Conservation (phyloP, 2,329 filamentous ascomycete genomes). For the Coniochaeta sp. region DNA sequence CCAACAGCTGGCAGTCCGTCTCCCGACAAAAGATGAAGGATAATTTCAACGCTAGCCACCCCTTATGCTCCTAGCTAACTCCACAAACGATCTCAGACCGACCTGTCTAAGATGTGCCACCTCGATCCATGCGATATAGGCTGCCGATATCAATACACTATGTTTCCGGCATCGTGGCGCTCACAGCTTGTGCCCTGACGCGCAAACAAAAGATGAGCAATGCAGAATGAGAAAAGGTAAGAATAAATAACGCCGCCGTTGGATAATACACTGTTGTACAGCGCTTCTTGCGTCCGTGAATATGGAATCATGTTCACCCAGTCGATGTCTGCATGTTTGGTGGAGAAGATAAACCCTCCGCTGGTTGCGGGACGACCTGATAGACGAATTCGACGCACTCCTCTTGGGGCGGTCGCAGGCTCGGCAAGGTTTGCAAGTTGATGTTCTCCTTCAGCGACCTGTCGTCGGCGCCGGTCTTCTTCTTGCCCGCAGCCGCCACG, state of each 20-base stretch:
- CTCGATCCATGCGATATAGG: neutral
- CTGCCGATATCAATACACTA: neutral
- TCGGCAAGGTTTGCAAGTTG: neutral
- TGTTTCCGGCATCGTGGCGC: neutral
- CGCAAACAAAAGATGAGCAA: neutral
- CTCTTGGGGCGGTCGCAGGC: neutral
- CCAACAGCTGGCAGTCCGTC: too few relatives aligned
- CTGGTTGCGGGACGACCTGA: neutral
- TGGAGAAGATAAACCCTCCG: neutral
- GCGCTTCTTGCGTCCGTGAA: neutral
- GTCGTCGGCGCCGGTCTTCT: neutral
- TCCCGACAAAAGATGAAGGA: too few relatives aligned
- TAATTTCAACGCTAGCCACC: too few relatives aligned
- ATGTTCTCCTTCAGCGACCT: neutral
- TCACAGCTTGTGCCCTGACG: too few relatives aligned
- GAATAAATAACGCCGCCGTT: neutral
- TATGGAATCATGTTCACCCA: neutral
- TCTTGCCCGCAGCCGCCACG: conserved; percentile 15
- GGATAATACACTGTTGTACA: neutral
- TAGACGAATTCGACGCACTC: neutral
- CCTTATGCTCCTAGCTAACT: neutral
- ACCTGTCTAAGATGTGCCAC: neutral
- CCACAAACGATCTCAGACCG: neutral
- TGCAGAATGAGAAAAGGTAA: neutral
- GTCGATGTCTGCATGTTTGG: neutral